Evolutionary conservation across 495 filamentous ascomycete species (phyloP), one percentile per base, ranked within the genome.

Genomic region (Podospora pseudopauciseta): DNA sequence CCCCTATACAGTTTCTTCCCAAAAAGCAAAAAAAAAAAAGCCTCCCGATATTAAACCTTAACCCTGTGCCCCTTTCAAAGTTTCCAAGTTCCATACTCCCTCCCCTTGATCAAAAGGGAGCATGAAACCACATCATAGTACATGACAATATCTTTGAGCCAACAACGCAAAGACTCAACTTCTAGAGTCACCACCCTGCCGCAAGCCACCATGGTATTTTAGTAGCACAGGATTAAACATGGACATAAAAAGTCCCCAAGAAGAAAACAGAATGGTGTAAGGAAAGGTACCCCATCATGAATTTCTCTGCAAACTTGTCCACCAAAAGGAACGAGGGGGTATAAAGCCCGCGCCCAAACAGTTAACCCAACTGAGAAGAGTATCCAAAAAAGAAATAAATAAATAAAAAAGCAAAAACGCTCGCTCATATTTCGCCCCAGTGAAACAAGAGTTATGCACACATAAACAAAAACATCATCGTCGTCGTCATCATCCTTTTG

Each of bases 391-490:
- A 32, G 1, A 32, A 32, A 32, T 5, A 65, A 65, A 7, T 57
- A 28, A 44, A 44, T 65, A 68, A 73, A 60, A 53, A 53, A 75
- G 69, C 6, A 5, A 49, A 49, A 3, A 49, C 69, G 75, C 73
- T 75, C 68, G 73, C 73, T 75, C 28, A 63, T 49, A 66, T 64
- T 61, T 63, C 66, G 60, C 69, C 54, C 68, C 65, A 64, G 59
- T 9, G 26, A 56, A 65, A 71, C 67, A 67, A 32, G 55, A 65
- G 63, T 65, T 64, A 13, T 28, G 23, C 20, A 32, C 20, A 18
- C 23, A 13, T 32, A 61, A 61, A 61, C 20, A 27, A 1, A 61
- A 61, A 28, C 23, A 7, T 27, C 65, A 55, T 62, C 69, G 59
- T 73, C 69, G 65, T 67, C 60, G 68, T 71, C 63, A 59, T 74